Base-by-base conservation (phyloP, 352 stramenopile species). In the Pythium insidiosum region DNA sequence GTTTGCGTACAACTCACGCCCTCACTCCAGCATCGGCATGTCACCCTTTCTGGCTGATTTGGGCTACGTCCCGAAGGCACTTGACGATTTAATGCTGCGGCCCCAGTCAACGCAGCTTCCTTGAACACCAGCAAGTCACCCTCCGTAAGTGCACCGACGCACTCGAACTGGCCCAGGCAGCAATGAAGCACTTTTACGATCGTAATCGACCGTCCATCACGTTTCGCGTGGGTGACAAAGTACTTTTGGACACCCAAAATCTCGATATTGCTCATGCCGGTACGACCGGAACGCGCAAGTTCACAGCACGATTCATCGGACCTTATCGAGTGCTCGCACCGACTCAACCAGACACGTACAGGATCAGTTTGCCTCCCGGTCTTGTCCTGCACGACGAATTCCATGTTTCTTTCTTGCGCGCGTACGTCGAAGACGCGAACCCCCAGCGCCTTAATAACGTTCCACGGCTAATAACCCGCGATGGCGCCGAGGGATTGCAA, bases 321-420 rank as follows among this genome's bases (percentile, higher is more conserved):
- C 45, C 46, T 0, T 55, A 55, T 40, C 34, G 20, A 3, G 41
- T 61, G 0, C 13, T 52, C 6, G 30, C 24, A 11, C 15, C 19
- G 0, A 55, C 53, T 0, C 50, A 31, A 1, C 40, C 40, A 1
- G 30, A 44, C 20, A 61, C 53, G 0, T 51, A 52, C 42, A 38
- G 49, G 12, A 41, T 52, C 22, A 30, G 18, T 11, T 12, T 61
- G 0, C 45, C 45, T 5, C 53, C 53, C 3, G 45, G 45, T 18
- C 3, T 52, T 19, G 25, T 28, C 1, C 53, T 56, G 1, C 46
- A 55, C n/a, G 46, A 56, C 23, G 53, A 61, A n/a, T 61, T 61
- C 24, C 53, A 61, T 21, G 24, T 55, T 1, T 51, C 44, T 9
- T 38, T 43, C 13, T 22, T 60, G 5, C 31, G 38, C 0, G 29